Evolutionary conservation across 2,329 filamentous ascomycete species (phyloP).

Genomic region (Trichoderma aggressivum): DNA sequence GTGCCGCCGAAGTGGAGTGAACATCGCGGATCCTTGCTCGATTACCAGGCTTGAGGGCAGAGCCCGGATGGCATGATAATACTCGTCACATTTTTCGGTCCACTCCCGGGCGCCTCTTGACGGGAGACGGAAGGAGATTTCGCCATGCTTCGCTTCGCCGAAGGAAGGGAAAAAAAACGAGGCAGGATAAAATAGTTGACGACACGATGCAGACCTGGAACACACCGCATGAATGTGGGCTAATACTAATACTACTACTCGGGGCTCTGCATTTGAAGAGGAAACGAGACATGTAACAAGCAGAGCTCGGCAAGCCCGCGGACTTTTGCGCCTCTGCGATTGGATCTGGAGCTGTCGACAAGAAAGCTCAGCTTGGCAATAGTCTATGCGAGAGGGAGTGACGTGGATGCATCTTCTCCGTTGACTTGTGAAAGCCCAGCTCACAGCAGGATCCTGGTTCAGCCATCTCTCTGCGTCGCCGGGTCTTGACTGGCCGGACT

Average conservation of each 20-base stretch:
- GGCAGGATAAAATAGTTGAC: neutral
- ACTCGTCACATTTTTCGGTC: slow-evolving; percentile 3
- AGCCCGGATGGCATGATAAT: slow-evolving; percentile 11
- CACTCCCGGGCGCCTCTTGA: neutral
- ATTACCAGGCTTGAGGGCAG: neutral
- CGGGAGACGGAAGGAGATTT: neutral
- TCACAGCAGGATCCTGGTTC: neutral
- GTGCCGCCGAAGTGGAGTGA: slow-evolving; percentile 12
- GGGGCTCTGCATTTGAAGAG: neutral
- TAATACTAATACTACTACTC: no score
- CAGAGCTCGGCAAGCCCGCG: neutral
- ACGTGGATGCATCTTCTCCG: slow-evolving; percentile 12
- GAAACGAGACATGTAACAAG: slow-evolving; percentile 4
- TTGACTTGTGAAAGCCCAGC: neutral
- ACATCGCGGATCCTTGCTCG: slow-evolving; percentile 2
- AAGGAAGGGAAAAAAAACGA: neutral
- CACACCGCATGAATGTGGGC: slow-evolving; percentile 2
- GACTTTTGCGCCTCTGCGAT: neutral
- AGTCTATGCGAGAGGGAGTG: neutral
- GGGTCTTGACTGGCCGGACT: neutral
- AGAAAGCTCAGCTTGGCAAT: slow-evolving; percentile 1
- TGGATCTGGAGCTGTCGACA: neutral
- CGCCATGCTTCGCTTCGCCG: neutral
- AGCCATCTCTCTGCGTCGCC: neutral
- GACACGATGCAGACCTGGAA: neutral